These are phyloP conservation scores for Coprinellus micaceus DNA, from an alignment of 768 basidiomycete genomes.

Conservation along the genomic window DNA sequence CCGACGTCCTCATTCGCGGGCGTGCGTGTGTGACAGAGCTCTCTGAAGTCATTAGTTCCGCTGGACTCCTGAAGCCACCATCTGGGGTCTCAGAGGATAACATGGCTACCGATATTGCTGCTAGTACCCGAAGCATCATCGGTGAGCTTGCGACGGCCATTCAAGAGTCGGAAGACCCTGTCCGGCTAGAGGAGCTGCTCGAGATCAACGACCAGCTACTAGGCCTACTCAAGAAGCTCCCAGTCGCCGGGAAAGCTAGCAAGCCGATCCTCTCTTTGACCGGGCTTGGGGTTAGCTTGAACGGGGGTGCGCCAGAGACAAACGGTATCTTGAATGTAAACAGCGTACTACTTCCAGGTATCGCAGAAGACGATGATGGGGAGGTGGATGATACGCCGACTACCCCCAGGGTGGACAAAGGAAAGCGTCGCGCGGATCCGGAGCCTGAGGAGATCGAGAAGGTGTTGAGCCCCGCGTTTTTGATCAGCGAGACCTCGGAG, in stretches of 20 bases:
- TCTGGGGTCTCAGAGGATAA: conserved; percentile 13
- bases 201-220: conserved; percentile 70
- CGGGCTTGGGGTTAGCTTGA: conserved; percentile 42
- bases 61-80: conserved; percentile 6
- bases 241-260: conserved; percentile 21
- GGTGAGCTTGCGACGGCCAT: conserved; percentile 51
- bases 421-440: conserved; percentile 68
- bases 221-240: conserved; percentile 47
- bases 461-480: conserved; percentile 65
- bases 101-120: conserved; percentile 31
- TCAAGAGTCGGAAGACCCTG: conserved; percentile 53
- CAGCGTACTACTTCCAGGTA: too few species aligned
- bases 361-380: conserved; percentile 13
- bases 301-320: conserved; percentile 22
- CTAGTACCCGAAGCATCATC: conserved; percentile 50
- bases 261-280: conserved; percentile 39
- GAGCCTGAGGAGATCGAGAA: conserved; percentile 67
- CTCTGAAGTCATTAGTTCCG: conserved; percentile 18
- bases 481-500: conserved; percentile 44
- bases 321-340: too few species aligned
- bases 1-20: conserved; percentile 46
- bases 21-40: conserved; percentile 39
- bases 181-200: conserved; percentile 64
- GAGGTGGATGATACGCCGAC: conserved; percentile 37
- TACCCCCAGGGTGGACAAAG: conserved; percentile 73